A percentile compares a stretch with the other conserved stretches of the same genome.
These are phyloP conservation scores for Kalaharituber pfeilii DNA, from an alignment of 2,329 filamentous ascomycete species.

Conservation along the genomic window DNA sequence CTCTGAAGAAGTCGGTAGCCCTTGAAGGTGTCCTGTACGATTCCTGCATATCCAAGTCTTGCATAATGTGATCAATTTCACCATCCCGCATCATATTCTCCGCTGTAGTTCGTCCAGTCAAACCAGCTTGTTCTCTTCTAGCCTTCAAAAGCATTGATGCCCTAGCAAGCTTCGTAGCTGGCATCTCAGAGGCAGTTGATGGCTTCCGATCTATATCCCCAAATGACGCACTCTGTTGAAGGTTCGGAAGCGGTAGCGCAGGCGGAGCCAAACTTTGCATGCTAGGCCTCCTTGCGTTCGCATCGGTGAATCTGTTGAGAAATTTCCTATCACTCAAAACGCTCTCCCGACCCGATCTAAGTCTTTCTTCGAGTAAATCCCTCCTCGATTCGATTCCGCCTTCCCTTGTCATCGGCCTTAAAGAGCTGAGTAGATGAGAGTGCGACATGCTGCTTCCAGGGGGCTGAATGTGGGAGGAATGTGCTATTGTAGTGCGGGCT, in stretches of 20 bases:
- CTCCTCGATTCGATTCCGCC: background rate
- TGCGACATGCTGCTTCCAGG: background rate
- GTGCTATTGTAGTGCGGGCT: conserved; percentile 26
- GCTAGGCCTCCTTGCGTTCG: background rate
- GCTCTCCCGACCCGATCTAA: background rate
- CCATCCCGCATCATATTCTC: background rate
- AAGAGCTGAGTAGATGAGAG: background rate
- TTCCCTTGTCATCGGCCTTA: background rate
- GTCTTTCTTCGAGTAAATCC: background rate
- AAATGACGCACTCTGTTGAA: background rate
- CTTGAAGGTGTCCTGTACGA: background rate
- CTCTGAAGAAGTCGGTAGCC: background rate
- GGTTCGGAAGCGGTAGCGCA: background rate
- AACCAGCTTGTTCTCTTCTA: background rate
- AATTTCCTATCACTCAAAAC: background rate
- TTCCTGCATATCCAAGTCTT: background rate
- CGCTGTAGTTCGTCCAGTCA: background rate
- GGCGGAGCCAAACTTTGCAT: background rate
- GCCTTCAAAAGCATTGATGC: background rate
- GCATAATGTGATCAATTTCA: background rate
- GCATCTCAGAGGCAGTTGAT: background rate
- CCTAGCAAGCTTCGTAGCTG: background rate
- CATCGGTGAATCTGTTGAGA: background rate
- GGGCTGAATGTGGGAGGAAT: background rate
- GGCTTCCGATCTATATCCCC: background rate